These are phyloP conservation scores for Cenchrus fungigraminus DNA, from an alignment of 176 grass and related monocot species.

Conservation along the genomic window DNA sequence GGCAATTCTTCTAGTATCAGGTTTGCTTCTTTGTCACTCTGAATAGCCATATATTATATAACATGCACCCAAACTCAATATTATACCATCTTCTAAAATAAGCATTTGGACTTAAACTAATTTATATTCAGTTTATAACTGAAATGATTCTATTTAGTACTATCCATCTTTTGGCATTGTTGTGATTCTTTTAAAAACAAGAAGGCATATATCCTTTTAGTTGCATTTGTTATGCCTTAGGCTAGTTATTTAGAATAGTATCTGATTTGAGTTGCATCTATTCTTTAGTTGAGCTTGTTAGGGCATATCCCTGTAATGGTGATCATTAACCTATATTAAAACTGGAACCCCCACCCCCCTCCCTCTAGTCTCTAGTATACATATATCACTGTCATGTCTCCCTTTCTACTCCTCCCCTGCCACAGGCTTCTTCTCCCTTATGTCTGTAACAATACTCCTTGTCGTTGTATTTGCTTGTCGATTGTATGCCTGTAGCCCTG, in stretches of 20 bases:
- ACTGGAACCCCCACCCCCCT: background rate
- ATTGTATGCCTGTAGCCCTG: background rate
- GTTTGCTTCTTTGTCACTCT: slow-evolving; percentile 33
- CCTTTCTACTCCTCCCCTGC: too few species aligned
- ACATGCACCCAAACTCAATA: background rate
- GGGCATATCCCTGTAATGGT: background rate
- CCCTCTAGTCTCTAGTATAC: background rate
- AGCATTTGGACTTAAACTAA: background rate
- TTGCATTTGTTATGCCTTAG: background rate
- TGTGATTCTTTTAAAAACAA: background rate
- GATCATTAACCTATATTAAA: slow-evolving; percentile 8
- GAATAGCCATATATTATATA: background rate
- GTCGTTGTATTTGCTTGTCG: background rate
- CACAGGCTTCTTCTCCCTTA: background rate
- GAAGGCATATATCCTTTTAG: background rate
- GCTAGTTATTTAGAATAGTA: background rate
- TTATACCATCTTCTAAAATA: background rate
- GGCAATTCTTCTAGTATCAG: slow-evolving; percentile 94
- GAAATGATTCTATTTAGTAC: background rate
- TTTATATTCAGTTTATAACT: background rate
- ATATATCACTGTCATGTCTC: background rate
- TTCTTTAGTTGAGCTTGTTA: background rate
- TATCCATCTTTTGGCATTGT: background rate
- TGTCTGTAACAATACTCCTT: background rate
- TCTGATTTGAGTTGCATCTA: background rate